Evolutionary conservation across 805 yeast genomes (phyloP).

Genomic region (Teunomyces atbi): DNA sequence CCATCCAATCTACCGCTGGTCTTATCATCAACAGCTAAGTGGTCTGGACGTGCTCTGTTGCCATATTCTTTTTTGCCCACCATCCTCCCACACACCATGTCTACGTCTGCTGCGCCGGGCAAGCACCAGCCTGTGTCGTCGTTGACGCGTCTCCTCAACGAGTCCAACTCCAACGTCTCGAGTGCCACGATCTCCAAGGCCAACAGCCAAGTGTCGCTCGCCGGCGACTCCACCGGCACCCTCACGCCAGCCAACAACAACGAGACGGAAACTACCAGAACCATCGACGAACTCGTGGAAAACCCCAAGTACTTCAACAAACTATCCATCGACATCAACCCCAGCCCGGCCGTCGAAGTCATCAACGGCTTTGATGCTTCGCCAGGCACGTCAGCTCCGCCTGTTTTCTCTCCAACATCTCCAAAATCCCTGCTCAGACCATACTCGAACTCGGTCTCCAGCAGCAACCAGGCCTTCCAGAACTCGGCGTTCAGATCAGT

Average conservation of each 20-base stretch:
- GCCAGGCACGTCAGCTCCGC: conserved; percentile 1
- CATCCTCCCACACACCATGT: background rate
- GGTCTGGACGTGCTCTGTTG: background rate
- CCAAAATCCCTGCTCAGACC: conserved; percentile 10
- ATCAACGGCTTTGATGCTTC: conserved; percentile 8
- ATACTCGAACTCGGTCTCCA: conserved; percentile 12
- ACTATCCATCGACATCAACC: conserved; percentile 4
- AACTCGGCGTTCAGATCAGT: conserved; percentile 19
- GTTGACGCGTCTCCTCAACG: conserved; percentile 38
- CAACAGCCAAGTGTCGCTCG: conserved; percentile 3
- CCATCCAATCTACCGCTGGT: background rate
- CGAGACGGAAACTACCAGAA: background rate
- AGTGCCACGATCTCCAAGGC: conserved; percentile 3
- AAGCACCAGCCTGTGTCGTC: conserved; percentile 28
- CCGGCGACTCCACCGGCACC: conserved; percentile 5
- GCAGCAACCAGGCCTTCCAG: conserved; percentile 15
- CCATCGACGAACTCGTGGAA: background rate
- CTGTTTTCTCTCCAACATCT: conserved; percentile 10
- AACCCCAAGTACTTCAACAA: conserved; percentile 3
- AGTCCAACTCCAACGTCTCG: conserved; percentile 11
- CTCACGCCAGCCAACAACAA: background rate
- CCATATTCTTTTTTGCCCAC: background rate
- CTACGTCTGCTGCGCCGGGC: background rate
- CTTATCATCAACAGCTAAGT: background rate
- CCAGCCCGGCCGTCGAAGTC: conserved; percentile 2